phyloP scores from a whole-genome alignment of 106 monocot species.

The Allium cepa region DNA sequence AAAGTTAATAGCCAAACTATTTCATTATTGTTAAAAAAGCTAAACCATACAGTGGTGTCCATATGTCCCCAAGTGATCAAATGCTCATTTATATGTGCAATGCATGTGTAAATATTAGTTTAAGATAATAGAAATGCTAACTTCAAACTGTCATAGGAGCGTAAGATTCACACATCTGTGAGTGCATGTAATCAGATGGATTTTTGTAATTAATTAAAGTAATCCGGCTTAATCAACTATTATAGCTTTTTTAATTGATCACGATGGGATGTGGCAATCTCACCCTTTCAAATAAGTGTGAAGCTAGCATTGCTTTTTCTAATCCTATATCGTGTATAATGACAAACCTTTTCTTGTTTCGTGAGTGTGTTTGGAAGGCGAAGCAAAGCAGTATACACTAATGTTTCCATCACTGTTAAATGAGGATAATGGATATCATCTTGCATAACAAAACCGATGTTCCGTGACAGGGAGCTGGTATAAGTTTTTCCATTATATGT shows the following conservation, averaged over 20 bases:
- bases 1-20: no score
- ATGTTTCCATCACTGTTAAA: slow-evolving; percentile 44
- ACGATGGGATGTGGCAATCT: no score
- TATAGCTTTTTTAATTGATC: background rate
- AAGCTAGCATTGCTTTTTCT: background rate
- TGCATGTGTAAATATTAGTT: no score
- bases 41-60: no score
- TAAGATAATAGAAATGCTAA: no score
- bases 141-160: no score
- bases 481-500: background rate
- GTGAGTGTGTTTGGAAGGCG: slow-evolving; percentile 27
- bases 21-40: no score
- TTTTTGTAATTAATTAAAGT: background rate
- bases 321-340: no score
- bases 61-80: no score
- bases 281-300: background rate
- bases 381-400: slow-evolving; percentile 43
- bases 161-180: background rate
- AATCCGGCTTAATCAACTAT: background rate
- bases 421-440: slow-evolving; percentile 44
- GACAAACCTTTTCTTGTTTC: slow-evolving; percentile 10
- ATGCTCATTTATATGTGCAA: no score
- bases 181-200: background rate
- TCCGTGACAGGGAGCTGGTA: background rate
- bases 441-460: slow-evolving; percentile 9